Conservation (phyloP, 2,329 filamentous ascomycete species). For the Cercospora janseana region DNA sequence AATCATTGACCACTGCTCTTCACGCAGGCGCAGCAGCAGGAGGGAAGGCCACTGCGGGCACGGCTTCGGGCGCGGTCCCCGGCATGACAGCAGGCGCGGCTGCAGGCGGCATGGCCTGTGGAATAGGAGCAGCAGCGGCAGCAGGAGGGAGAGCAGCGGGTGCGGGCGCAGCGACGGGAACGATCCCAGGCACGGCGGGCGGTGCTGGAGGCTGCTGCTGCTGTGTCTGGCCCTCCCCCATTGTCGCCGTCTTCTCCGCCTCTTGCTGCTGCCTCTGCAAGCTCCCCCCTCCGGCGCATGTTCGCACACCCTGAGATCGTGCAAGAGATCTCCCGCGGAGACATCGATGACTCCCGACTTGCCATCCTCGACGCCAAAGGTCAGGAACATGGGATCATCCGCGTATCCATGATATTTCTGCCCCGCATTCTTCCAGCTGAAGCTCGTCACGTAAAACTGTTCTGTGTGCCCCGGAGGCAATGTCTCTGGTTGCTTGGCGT, state of each 20-base stretch:
- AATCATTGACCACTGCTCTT: too few relatives aligned
- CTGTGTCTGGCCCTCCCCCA: neutral
- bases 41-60: neutral
- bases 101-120: neutral
- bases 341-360: slow-evolving; percentile 53
- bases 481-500: slow-evolving; percentile 24
- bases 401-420: slow-evolving; percentile 56
- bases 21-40: neutral
- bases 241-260: neutral
- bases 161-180: neutral
- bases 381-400: slow-evolving; percentile 56
- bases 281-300: neutral
- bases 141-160: neutral
- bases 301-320: slow-evolving; percentile 37
- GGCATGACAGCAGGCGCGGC: neutral
- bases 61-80: neutral
- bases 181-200: neutral
- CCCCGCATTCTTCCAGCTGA: slow-evolving; percentile 53
- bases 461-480: slow-evolving; percentile 42
- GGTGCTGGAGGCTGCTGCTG: neutral
- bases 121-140: neutral
- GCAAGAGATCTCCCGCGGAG: slow-evolving; percentile 50
- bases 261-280: neutral
- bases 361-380: slow-evolving; percentile 58
- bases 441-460: slow-evolving; percentile 59